Conservation (phyloP, 495 filamentous ascomycete species). For the Hyaloscypha bicolor region DNA sequence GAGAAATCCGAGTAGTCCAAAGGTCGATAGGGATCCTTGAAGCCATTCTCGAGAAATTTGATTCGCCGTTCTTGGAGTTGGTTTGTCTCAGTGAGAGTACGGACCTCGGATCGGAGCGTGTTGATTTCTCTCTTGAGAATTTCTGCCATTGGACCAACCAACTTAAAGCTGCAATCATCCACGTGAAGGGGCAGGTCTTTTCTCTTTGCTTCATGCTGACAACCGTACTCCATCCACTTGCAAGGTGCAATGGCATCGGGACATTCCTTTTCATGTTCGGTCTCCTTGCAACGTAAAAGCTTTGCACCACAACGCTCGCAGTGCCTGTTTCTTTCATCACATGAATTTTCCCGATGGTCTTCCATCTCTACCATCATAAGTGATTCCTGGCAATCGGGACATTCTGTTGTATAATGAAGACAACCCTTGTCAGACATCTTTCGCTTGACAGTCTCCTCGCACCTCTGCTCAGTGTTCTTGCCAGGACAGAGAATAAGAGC, state of each 20-base stretch:
- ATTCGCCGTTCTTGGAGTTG: slow-evolving; percentile 43
- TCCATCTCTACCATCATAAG: slow-evolving; percentile 44
- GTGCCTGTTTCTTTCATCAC: slow-evolving; percentile 36
- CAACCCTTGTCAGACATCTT: slow-evolving; percentile 44
- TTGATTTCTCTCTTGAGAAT: slow-evolving; percentile 34
- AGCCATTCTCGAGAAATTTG: slow-evolving; percentile 41
- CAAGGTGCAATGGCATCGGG: slow-evolving; percentile 41
- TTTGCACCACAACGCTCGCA: slow-evolving; percentile 43
- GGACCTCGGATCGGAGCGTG: slow-evolving; percentile 38
- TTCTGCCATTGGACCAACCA: slow-evolving; percentile 41
- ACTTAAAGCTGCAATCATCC: slow-evolving; percentile 35
- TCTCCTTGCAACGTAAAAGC: slow-evolving; percentile 42
- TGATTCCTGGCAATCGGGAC: slow-evolving; percentile 46
- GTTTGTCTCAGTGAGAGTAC: slow-evolving; percentile 36
- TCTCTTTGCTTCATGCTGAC: slow-evolving; percentile 37
- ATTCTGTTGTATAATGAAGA: slow-evolving; percentile 47
- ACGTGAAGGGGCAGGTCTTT: slow-evolving; percentile 37
- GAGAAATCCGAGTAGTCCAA: slow-evolving; percentile 25
- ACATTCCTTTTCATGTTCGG: slow-evolving; percentile 46
- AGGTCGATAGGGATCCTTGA: slow-evolving; percentile 17
- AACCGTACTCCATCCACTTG: slow-evolving; percentile 46
- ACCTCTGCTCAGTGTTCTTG: slow-evolving; percentile 36
- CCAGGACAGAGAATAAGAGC: slow-evolving; percentile 64
- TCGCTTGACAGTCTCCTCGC: slow-evolving; percentile 42
- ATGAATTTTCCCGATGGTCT: slow-evolving; percentile 41